Evolutionary conservation across 1,139 yeast species (phyloP).

Genomic region (Geotrichum europaeum): DNA sequence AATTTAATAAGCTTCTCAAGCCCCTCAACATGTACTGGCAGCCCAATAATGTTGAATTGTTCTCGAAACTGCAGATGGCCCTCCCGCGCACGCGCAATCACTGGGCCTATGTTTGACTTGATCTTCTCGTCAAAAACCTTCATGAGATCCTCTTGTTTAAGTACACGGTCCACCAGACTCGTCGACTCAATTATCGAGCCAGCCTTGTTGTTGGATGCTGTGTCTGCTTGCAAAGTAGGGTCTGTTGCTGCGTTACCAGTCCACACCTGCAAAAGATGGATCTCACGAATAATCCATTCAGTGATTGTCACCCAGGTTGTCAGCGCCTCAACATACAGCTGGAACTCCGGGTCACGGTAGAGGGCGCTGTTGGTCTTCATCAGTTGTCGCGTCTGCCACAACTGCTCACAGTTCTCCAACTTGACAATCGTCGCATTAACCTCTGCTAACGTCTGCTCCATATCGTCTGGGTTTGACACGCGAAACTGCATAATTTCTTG

Average conservation of each 20-base stretch:
- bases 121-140: constrained; percentile 53
- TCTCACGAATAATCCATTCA: constrained; percentile 58
- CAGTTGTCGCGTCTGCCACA: constrained; percentile 76
- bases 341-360: constrained; percentile 60
- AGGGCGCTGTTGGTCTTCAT: constrained; percentile 75
- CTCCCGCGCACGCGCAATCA: constrained; percentile 73
- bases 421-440: constrained; percentile 53
- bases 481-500: constrained; percentile 63
- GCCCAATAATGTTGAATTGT: constrained; percentile 58
- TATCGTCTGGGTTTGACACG: constrained; percentile 35
- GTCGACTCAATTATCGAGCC: constrained; percentile 16
- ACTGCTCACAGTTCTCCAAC: constrained; percentile 62
- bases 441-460: constrained; percentile 37
- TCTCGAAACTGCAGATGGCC: constrained; percentile 61
- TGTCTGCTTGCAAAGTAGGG: constrained; percentile 35
- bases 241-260: constrained; percentile 79
- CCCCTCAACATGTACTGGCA: constrained; percentile 69
- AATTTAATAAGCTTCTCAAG: constrained; percentile 63
- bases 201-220: constrained; percentile 20
- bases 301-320: constrained; percentile 81
- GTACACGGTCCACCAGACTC: constrained; percentile 67
- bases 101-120: constrained; percentile 54
- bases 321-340: constrained; percentile 63
- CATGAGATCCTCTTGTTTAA: constrained; percentile 76
- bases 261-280: constrained; percentile 54